A percentile compares a stretch with the other conserved stretches of the same genome.
phyloP scores from a whole-genome alignment of 305 asterid genomes.

The Salvia sclarea region DNA sequence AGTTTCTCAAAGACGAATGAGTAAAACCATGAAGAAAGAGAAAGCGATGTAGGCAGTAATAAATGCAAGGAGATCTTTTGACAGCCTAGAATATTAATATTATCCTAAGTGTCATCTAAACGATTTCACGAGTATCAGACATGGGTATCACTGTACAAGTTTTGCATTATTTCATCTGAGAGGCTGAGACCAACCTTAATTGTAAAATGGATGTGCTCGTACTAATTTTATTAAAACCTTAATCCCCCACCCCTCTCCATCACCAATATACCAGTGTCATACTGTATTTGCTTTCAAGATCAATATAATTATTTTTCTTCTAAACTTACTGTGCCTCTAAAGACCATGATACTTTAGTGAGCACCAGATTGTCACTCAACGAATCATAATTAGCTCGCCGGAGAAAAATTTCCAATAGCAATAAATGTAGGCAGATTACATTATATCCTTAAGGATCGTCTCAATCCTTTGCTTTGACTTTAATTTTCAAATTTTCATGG shows the following conservation, averaged over 20 bases:
- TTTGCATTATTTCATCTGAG: background rate
- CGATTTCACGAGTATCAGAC: background rate
- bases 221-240: background rate
- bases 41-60: background rate
- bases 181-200: background rate
- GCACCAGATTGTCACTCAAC: too few species aligned
- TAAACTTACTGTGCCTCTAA: background rate
- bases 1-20: background rate
- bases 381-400: background rate
- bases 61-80: constrained; percentile 1
- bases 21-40: background rate
- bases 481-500: background rate
- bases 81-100: background rate
- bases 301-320: background rate
- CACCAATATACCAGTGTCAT: background rate
- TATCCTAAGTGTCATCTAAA: background rate
- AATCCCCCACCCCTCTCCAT: background rate
- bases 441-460: background rate
- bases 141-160: background rate
- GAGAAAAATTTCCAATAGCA: background rate
- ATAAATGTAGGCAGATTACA: background rate
- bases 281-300: background rate
- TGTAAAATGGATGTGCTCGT: background rate
- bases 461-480: background rate
- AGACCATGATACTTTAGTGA: background rate